These are phyloP conservation scores for Heliamphora exappendiculata DNA, from an alignment of 148 eudicot genomes.

Conservation along the genomic window DNA sequence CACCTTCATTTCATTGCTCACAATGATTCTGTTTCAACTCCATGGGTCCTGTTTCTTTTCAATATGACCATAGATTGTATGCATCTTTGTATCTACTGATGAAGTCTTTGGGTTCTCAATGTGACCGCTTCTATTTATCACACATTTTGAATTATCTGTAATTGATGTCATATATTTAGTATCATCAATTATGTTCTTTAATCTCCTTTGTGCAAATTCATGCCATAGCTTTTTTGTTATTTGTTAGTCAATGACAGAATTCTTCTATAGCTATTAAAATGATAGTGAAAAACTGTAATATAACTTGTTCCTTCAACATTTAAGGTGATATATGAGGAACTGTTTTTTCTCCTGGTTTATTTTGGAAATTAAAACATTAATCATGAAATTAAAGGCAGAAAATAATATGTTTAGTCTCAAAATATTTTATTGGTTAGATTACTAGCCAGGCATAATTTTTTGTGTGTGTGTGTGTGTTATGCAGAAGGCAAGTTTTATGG, in stretches of 20 bases:
- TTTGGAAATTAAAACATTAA: neutral
- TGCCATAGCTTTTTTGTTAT: neutral
- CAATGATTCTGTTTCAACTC: constrained; percentile 1
- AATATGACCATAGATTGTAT: neutral
- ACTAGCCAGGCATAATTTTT: neutral
- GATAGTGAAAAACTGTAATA: neutral
- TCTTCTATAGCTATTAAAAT: neutral
- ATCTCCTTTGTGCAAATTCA: neutral
- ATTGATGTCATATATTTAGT: neutral
- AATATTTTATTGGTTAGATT: neutral
- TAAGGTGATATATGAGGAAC: neutral
- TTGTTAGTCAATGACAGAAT: neutral
- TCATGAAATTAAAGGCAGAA: neutral
- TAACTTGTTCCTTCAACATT: neutral
- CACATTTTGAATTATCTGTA: neutral
- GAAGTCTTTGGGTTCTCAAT: neutral
- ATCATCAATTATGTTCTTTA: neutral
- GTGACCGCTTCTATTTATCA: neutral
- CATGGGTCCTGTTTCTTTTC: neutral
- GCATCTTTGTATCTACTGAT: neutral
- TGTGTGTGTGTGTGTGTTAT: constrained; percentile 12
- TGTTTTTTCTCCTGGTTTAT: neutral
- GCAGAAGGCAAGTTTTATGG: constrained; percentile 37
- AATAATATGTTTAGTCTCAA: neutral
- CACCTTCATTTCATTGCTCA: neutral